These are phyloP conservation scores for Oryza brachyantha DNA, from an alignment of 176 grass and related monocot species.

Conservation along the genomic window DNA sequence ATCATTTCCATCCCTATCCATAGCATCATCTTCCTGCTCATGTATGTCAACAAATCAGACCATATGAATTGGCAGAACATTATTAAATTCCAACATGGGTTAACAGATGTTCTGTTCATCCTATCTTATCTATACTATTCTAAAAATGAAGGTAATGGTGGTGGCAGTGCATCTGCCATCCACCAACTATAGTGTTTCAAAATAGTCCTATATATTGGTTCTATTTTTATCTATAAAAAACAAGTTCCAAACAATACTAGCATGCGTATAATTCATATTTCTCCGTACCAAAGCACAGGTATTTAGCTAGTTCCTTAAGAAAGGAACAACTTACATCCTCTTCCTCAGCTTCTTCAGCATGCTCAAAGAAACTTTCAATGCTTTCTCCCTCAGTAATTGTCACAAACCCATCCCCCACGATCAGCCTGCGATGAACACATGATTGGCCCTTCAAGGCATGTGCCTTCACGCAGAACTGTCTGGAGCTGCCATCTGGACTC, in stretches of 20 bases:
- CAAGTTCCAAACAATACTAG: too few relatives aligned
- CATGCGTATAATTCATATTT: too few relatives aligned
- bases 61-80: slow-evolving; percentile 20
- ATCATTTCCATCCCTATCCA: slow-evolving; percentile 82
- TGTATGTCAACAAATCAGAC: slow-evolving; percentile 17
- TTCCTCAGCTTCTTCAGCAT: slow-evolving; percentile 92
- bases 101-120: neutral
- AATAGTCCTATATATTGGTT: too few relatives aligned
- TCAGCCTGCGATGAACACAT: slow-evolving; percentile 77
- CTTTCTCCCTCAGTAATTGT: slow-evolving; percentile 72
- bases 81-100: neutral
- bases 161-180: too few relatives aligned
- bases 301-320: too few relatives aligned
- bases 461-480: slow-evolving; percentile 75
- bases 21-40: slow-evolving; percentile 77
- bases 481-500: slow-evolving; percentile 39
- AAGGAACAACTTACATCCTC: slow-evolving; percentile 65
- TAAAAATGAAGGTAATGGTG: too few relatives aligned
- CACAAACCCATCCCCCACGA: slow-evolving; percentile 73
- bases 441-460: slow-evolving; percentile 82
- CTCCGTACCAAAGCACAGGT: too few relatives aligned
- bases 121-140: too few relatives aligned
- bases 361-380: slow-evolving; percentile 77
- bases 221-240: too few relatives aligned
- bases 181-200: too few relatives aligned